phyloP scores from a whole-genome alignment of 2,329 filamentous ascomycete species.

The Hyphodiscus sp. region DNA sequence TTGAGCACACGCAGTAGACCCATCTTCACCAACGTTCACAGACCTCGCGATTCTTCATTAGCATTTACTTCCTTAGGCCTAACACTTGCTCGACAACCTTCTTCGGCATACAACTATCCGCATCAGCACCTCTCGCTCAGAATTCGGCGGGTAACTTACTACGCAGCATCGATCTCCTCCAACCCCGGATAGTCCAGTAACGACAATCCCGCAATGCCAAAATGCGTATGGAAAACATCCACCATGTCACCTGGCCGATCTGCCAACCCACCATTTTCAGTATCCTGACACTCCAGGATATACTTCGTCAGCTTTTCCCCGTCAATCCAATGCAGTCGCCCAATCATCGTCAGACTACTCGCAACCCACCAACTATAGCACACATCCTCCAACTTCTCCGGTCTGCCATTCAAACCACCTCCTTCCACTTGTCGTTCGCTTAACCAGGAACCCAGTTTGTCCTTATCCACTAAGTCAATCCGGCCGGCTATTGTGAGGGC shows the following conservation, averaged over 20 bases:
- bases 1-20: too few species aligned
- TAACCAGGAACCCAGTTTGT: conserved; percentile 81
- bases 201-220: conserved; percentile 82
- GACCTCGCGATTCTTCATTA: not conserved
- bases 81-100: conserved; percentile 55
- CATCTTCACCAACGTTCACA: not conserved
- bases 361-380: conserved; percentile 99
- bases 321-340: conserved; percentile 88
- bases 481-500: conserved; percentile 78
- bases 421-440: conserved; percentile 85
- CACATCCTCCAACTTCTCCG: conserved; percentile 92
- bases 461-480: conserved; percentile 74
- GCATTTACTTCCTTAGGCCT: conserved; percentile 30
- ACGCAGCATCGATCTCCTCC: conserved; percentile 77
- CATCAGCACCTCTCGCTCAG: too few species aligned
- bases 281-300: conserved; percentile 84
- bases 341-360: conserved; percentile 85
- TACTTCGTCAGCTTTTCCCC: conserved; percentile 69
- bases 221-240: conserved; percentile 93
- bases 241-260: conserved; percentile 92
- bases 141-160: conserved; percentile 44
- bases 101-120: conserved; percentile 62
- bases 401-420: conserved; percentile 87
- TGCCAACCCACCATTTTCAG: conserved; percentile 75
- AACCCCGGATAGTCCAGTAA: conserved; percentile 72